Evolutionary conservation across 257 asterid genomes (phyloP), one percentile per base, ranked within the genome.

Genomic region (Nyctanthes arbortristis): DNA sequence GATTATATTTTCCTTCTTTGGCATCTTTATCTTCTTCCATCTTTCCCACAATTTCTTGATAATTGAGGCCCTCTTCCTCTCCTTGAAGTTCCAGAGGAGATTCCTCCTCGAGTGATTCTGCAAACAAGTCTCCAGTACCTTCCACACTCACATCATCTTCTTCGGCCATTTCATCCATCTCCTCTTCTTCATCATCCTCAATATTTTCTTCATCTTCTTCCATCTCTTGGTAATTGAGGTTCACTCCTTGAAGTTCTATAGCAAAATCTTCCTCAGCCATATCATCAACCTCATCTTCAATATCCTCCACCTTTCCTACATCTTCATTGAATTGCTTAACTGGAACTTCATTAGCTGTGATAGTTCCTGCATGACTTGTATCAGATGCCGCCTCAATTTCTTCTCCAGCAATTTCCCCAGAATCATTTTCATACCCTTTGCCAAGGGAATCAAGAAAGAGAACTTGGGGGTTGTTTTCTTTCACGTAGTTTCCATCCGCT

Each of bases 81-180:
- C 64, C 66, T 54, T 69, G 36, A 31, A 45, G 55, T 8, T 63
- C 74, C 65, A 7, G n/a, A n/a, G n/a, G 10, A 35, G 40, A 1
- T 35, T 35, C 40, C 40, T 35, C 7, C 11, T 35, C 34, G 59
- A 67, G 78, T 64, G 80, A 78, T n/a, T 80, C 88, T n/a, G 18
- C 62, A 1, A 77, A 80, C 49, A 80, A 80, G 35, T 84, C 73
- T 29, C 70, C 70, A 3, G 81, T 61, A 68, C 67, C 89, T 13
- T 63, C 74, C 12, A 80, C 73, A 71, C 55, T 71, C 40, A 67
- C 78, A 31, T 74, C 81, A 60, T 63, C 67, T 3, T 57, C 57
- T 54, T 70, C 81, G 13, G 70, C 75, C 10, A 5, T 54, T 1
- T 83, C 68, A 7, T 69, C 31, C 10, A 9, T 73, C 18, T 66